Evolutionary conservation across 129 eudicot species (phyloP), one percentile per base, ranked within the genome.

Genomic region (Saussurea involucrata): DNA sequence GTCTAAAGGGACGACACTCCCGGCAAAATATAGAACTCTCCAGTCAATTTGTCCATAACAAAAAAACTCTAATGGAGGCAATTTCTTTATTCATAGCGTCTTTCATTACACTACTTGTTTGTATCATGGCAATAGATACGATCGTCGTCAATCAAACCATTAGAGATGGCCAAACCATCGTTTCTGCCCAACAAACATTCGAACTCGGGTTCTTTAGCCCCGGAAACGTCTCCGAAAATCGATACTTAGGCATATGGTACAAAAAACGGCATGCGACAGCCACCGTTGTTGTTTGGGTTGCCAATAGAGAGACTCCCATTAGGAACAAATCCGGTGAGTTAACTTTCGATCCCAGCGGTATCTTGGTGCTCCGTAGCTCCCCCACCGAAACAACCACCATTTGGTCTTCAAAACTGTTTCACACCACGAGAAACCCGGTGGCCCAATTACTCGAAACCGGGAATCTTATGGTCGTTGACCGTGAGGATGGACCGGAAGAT

Each of bases 181-280:
- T 69, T 68, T 83, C 85, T 0, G 42, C 83, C 0, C 66, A 44
- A 33, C 46, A 76, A 29, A 72, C 22, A 2, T 87, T 87, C 18
- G 87, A 73, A 18, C 85, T 83, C 5, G 90, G 90, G 2, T 85
- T 85, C 5, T 85, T 85, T 64, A 73, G 55, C 42, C 89, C 84
- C 0, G 70, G 69, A 21, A 58, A 32, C 61, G 24, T 40, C 29
- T 58, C 68, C 0, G 18, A 31, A 0, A 68, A 74, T 1, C 74
- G 53, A 11, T 82, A 82, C 3, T 13, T 82, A 22, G 82, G 75
- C 2, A 82, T 82, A 6, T 71, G 78, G 85, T 82, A 46, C 78
- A 82, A 76, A 34, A 22, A 36, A 4, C 1, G 21, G 7, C n/a
- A n/a, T n/a, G 25, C 85, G 4, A 40, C n/a, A 1, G 46, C 36